Base-by-base conservation (phyloP, 148 eudicot genomes). In the Nyssa sinensis region DNA sequence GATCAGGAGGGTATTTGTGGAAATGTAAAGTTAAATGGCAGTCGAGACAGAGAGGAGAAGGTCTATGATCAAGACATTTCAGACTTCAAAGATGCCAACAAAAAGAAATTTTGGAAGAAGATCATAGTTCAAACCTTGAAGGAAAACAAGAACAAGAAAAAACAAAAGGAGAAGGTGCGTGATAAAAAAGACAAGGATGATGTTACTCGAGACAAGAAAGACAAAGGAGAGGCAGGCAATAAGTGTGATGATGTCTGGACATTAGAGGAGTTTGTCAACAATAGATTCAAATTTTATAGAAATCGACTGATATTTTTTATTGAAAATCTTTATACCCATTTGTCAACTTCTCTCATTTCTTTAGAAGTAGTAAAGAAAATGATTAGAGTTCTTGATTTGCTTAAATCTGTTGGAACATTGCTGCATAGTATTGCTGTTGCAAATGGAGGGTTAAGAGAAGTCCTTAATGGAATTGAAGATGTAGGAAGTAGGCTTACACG, bases 291-390 rank as follows among this genome's bases (percentile, higher is more conserved):
- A 31, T 27, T 14, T 5, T 35, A 76, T 4, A 44, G 62, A 60
- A 66, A 75, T 1, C 70, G 65, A 10, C 25, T 87, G 49, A 53
- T 37, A 13, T 76, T 67, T 75, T 71, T 69, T 57, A 64, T 81
- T 73, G 61, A 34, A n/a, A 83, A 35, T 57, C 74, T 87, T 37
- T 79, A 66, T 44, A 88, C 83, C 2, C 91, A 88, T 64, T 41
- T 88, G 57, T 88, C 91, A 27, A 85, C 84, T 31, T 72, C 72
- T 3, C 61, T 74, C 24, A 70, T 87, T 72, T 39, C 83, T 13
- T 39, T 63, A 47, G 67, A 49, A n/a, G 68, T 65, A 17, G 86
- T 78, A 16, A 72, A 75, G 37, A 77, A 62, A 12, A 80, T 87
- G 88, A 62, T 84, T 24, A 23, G 12, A 39, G 75, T 76, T 7